Base-by-base conservation (phyloP, 2,329 filamentous ascomycete species). In the Ophiocordyceps camponoti-floridani region DNA sequence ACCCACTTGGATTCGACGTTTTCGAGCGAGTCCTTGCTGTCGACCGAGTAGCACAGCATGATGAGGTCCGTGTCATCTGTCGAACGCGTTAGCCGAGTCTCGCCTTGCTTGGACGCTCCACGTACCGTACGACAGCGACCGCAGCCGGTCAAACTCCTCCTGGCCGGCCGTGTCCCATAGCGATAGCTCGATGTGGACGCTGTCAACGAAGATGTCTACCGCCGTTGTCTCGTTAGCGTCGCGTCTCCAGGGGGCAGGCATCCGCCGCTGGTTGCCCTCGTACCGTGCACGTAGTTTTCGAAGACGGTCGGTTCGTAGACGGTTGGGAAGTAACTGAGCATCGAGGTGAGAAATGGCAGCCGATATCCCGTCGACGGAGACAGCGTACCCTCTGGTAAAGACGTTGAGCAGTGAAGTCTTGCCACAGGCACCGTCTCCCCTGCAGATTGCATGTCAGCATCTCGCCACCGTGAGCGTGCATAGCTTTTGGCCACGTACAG, bases 1-100 rank as follows among this genome's bases (percentile, higher is more conserved):
- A 95, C 85, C 91, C 91, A 98, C 67, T 98, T 98, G 54, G 85
- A 89, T 63, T 94, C 87, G 49, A 98, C 87, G 74, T 98, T 98
- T 63, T 98, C 91, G 49, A 98, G 77, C 3, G 88, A 95, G 63
- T 95, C 88, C 53, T 83, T 86, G 60, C 85, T 94, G 65, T 98
- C 91, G 60, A 96, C 84, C 55, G 84, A 91, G 67, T 96, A 98
- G 70, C 91, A 98, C 53, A 98, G 84, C 83, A 98, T 95, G 56
- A 98, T 94, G 41, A 93, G 79, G 59, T 98, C 91, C 44, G 91
- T 98, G 60, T 98, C 91, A 52, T 81, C 70, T 73, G 48, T 19
- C 35, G 35, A n/a, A 8, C n/a, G 23, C 23, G 35, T 38, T 38
- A 38, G 35, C 35, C n/a, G 23, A 38, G 13, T 16, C 4, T 38